These are phyloP conservation scores for Nissolia schottii DNA, from an alignment of 306 rosid genomes.

Conservation along the genomic window DNA sequence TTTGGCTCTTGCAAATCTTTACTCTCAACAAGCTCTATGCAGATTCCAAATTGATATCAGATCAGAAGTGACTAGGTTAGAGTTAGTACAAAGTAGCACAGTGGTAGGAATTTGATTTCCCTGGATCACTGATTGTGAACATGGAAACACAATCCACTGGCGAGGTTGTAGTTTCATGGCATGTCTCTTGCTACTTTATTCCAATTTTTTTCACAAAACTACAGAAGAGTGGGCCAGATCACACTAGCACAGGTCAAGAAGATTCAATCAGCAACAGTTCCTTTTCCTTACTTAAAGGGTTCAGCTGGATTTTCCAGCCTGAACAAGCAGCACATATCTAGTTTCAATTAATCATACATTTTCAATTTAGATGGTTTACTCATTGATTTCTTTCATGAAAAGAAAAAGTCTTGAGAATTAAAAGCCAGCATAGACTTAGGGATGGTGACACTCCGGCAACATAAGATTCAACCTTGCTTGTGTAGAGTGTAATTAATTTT, in stretches of 20 bases:
- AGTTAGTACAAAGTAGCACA: not conserved
- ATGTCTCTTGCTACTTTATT: not conserved
- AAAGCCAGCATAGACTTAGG: not conserved
- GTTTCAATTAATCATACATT: not conserved
- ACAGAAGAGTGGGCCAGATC: not conserved
- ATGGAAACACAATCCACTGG: not conserved
- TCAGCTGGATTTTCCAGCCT: not conserved
- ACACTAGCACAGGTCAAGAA: not conserved
- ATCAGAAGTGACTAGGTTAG: not conserved
- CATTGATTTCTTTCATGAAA: not conserved
- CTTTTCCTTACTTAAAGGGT: not conserved
- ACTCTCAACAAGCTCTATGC: not conserved
- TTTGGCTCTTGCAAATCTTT: not conserved
- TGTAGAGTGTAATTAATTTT: not conserved
- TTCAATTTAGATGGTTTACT: not conserved
- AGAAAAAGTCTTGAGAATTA: not conserved
- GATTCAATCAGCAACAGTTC: slow-evolving; percentile 9
- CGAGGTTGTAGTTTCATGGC: not conserved
- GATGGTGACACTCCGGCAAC: not conserved
- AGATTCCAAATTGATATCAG: slow-evolving; percentile 3
- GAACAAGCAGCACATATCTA: not conserved
- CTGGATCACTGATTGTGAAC: not conserved
- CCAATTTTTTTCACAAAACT: not conserved
- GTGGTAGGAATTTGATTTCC: not conserved
- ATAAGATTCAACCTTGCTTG: not conserved